phyloP scores from a whole-genome alignment of 352 stramenopile species.

The Pythium pyrilobum region DNA sequence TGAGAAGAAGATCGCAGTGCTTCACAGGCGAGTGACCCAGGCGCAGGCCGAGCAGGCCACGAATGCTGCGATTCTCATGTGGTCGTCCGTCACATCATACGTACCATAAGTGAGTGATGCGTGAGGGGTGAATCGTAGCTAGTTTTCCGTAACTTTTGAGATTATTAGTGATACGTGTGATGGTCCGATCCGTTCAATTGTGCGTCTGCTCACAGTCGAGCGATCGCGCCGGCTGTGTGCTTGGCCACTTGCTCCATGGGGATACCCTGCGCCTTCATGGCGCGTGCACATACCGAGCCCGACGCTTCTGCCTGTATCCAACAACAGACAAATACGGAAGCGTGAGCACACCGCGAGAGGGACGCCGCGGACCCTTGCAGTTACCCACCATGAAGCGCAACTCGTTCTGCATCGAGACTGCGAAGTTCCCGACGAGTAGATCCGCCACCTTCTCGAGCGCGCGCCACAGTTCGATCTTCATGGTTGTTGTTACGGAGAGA shows the following conservation, averaged over 20 bases:
- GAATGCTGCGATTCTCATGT: conserved; percentile 37
- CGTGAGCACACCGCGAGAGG: neutral
- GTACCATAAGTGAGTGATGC: neutral
- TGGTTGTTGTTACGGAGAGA: too few species aligned
- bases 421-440: conserved; percentile 79
- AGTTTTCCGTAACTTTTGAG: too few species aligned
- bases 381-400: conserved; percentile 75
- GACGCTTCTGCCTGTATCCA: conserved; percentile 48
- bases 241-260: conserved; percentile 70
- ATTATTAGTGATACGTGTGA: neutral
- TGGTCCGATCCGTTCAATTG: neutral
- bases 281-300: conserved; percentile 49
- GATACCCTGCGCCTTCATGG: conserved; percentile 62
- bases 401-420: conserved; percentile 80
- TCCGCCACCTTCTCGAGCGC: conserved; percentile 60
- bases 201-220: conserved; percentile 33
- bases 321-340: too few species aligned
- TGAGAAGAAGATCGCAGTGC: conserved; percentile 53
- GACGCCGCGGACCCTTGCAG: neutral
- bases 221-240: conserved; percentile 63
- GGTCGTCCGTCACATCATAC: conserved; percentile 24
- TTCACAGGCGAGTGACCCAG: conserved; percentile 40
- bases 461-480: conserved; percentile 62
- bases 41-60: conserved; percentile 37
- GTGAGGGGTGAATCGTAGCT: neutral